phyloP scores from a whole-genome alignment of 495 filamentous ascomycete genomes.

The Penicillium goetzii region DNA sequence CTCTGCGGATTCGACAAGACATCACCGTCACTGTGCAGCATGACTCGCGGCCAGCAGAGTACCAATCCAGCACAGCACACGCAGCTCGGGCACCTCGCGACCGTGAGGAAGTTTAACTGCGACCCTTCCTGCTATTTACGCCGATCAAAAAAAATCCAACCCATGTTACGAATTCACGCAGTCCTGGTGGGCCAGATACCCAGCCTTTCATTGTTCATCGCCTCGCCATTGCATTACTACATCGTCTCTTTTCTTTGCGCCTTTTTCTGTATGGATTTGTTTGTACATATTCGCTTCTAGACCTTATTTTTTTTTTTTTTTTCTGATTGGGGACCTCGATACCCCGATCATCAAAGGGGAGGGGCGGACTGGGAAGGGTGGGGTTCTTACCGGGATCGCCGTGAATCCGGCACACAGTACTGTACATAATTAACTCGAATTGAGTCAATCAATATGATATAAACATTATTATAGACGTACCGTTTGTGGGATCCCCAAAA shows the following conservation, averaged over 20 bases:
- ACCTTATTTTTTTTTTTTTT: neutral
- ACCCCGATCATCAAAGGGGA: neutral
- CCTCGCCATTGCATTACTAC: conserved; percentile 4
- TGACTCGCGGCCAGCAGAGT: conserved; percentile 35
- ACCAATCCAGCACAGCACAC: conserved; percentile 22
- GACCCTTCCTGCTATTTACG: conserved; percentile 2
- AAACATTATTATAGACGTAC: neutral
- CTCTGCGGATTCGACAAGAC: conserved; percentile 50
- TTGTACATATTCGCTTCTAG: conserved; percentile 27
- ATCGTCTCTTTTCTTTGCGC: neutral
- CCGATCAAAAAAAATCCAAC: conserved; percentile 1
- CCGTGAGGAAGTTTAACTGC: conserved; percentile 25
- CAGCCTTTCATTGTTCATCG: conserved; percentile 14
- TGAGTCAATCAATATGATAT: neutral
- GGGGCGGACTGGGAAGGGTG: neutral
- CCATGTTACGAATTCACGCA: conserved; percentile 28
- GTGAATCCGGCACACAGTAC: neutral
- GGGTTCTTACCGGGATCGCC: neutral
- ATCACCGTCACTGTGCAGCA: conserved; percentile 51
- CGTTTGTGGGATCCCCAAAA: neutral
- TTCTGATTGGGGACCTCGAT: neutral
- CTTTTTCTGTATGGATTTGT: conserved; percentile 5
- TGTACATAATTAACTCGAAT: neutral
- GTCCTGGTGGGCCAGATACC: conserved; percentile 28
- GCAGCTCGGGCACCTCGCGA: conserved; percentile 9